Conservation (phyloP, 2,329 filamentous ascomycete genomes). For the Dactylonectria estremocensis region DNA sequence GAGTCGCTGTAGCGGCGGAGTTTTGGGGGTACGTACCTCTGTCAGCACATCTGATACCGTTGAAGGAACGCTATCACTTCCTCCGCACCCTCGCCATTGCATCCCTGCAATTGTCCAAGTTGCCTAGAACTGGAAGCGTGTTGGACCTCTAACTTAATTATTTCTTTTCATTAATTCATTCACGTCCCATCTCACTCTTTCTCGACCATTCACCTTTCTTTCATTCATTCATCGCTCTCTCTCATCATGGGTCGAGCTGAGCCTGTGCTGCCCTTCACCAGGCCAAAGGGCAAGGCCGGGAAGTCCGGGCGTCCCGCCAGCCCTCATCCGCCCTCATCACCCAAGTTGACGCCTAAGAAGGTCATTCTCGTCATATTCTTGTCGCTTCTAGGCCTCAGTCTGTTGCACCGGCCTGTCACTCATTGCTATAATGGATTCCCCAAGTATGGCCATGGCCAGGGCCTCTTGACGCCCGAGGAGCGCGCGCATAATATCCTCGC, state of each 20-base stretch:
- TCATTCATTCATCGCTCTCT: not conserved
- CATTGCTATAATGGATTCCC: constrained; percentile 44
- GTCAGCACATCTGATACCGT: not conserved
- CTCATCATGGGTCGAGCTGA: constrained; percentile 41
- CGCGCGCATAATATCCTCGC: constrained; percentile 63
- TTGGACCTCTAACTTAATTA: not conserved
- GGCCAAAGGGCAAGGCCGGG: constrained; percentile 20
- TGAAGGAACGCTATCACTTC: not conserved
- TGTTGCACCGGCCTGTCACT: constrained; percentile 46
- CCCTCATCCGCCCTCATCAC: constrained; percentile 39
- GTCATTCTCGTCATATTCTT: constrained; percentile 44
- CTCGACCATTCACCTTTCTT: not conserved
- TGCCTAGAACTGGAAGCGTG: not conserved
- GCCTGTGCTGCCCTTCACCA: constrained; percentile 41
- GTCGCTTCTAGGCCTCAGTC: constrained; percentile 46
- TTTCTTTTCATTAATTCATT: not conserved
- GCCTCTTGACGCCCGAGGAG: constrained; percentile 56
- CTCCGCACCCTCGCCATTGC: not conserved
- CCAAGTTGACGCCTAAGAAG: constrained; percentile 46
- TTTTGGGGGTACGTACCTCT: not conserved
- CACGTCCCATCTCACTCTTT: not conserved
- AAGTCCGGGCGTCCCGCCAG: constrained; percentile 27
- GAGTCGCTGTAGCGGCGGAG: not conserved
- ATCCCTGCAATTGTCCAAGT: not conserved
- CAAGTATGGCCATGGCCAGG: constrained; percentile 47